Conservation (phyloP, 129 eudicot species). For the Pseudognaphalium luteoalbum region DNA sequence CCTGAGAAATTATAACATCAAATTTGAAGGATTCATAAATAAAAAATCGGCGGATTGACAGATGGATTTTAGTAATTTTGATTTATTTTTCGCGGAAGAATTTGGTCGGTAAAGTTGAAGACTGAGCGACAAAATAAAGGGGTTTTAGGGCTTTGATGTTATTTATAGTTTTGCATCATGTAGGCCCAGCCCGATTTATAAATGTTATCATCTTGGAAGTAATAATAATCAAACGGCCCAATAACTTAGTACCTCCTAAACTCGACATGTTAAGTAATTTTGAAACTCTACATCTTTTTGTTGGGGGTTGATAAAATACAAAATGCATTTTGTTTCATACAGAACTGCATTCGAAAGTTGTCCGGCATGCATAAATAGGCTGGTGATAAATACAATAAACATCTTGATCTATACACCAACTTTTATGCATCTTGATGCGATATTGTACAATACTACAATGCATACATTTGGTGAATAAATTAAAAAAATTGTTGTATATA, state of each 20-base stretch:
- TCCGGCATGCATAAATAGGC: too few relatives aligned
- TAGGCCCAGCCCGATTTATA: constrained; percentile 41
- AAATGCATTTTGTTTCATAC: too few relatives aligned
- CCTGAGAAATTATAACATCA: constrained; percentile 15
- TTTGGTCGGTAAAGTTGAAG: constrained; percentile 20
- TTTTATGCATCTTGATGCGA: too few relatives aligned
- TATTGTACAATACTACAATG: too few relatives aligned
- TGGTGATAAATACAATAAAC: too few relatives aligned
- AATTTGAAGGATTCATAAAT: neutral
- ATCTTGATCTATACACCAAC: too few relatives aligned
- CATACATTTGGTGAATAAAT: too few relatives aligned
- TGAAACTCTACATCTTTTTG: neutral
- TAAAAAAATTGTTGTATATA: too few relatives aligned
- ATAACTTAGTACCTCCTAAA: neutral
- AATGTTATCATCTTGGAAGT: neutral
- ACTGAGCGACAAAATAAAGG: constrained; percentile 6
- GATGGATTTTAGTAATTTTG: constrained; percentile 22
- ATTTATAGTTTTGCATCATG: constrained; percentile 39
- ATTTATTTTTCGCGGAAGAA: constrained; percentile 13
- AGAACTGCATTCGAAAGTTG: too few relatives aligned
- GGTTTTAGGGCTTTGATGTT: constrained; percentile 34
- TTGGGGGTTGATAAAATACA: too few relatives aligned
- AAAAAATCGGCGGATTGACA: constrained; percentile 11
- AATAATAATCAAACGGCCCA: neutral
- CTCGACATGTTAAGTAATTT: neutral